Base-by-base conservation (phyloP, 2,329 filamentous ascomycete genomes). In the Apiospora kogelbergensis region DNA sequence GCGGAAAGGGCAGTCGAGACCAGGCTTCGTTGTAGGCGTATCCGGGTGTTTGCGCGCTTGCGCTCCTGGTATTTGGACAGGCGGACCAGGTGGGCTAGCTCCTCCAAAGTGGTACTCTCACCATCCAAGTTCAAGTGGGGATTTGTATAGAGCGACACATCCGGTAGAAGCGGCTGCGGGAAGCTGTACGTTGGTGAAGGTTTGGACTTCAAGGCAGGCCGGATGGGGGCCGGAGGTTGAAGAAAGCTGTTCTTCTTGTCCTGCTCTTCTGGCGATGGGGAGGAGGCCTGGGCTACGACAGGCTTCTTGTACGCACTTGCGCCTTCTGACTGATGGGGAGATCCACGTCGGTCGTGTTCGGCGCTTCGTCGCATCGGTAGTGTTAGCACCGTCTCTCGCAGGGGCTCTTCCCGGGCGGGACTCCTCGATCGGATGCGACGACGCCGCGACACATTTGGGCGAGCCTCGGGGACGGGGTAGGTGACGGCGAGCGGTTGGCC, bases 11-110 rank as follows among this genome's bases (percentile, higher is more conserved):
- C 92, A 57, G 91, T 93, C 24, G 91, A 92, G 67, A 95, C 88
- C 71, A 95, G 83, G 76, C 88, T 92, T 76, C 91, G 86, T 78
- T 94, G 91, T 67, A 96, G 85, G 69, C 92, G 90, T 72, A 92
- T 84, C 73, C 93, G 87, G 63, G 90, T 92, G 77, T 91, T 90
- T 72, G 88, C 85, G 81, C 92, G 89, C 84, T 93, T 92, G 84
- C 91, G 91, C 84, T 93, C 91, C 81, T 95, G 93, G 78, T 94
- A 94, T 76, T 90, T 92, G 78, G 92, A 92, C 71, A 94, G 84
- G 71, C 92, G 89, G 72, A 94, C 91, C 74, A 95, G 81, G 79
- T 94, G 92, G 66, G 92, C 92, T 73, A 95, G 87, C 80, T 95
- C 92, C 76, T 93, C 89, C 71, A 95, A 84, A 17, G 90, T 91